Percentiles rank a stretch among this genome's conserved stretches.
Evolutionary conservation across 371 early-diverging fungal species (phyloP).

Genomic region (Rhizomucor pusillus): DNA sequence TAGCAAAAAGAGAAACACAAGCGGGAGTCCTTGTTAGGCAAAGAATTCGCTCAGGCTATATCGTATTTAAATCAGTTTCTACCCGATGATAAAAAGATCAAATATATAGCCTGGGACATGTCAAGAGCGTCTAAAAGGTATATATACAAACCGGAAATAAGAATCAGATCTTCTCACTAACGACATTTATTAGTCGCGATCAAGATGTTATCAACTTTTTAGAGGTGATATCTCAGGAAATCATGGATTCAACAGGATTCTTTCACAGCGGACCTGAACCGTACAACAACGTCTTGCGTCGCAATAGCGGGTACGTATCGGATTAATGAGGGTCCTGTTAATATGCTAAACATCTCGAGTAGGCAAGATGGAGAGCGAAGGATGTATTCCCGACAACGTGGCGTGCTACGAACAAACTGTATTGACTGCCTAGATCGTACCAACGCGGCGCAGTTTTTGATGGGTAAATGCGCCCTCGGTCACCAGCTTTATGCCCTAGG

Average conservation of each 20-base stretch:
- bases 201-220: slow-evolving; percentile 89
- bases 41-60: slow-evolving; percentile 82
- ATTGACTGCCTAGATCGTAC: slow-evolving; percentile 99
- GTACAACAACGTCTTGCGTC: slow-evolving; percentile 49
- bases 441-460: slow-evolving; percentile 97
- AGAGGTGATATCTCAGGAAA: slow-evolving; percentile 87
- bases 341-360: neutral
- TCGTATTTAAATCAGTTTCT: slow-evolving; percentile 88
- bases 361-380: slow-evolving; percentile 1
- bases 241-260: slow-evolving; percentile 83
- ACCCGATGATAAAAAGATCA: slow-evolving; percentile 74
- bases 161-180: neutral
- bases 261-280: slow-evolving; percentile 89
- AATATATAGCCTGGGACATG: slow-evolving; percentile 98
- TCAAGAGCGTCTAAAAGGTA: slow-evolving; percentile 91
- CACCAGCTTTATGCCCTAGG: slow-evolving; percentile 93
- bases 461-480: slow-evolving; percentile 93
- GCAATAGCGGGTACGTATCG: neutral
- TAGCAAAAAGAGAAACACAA: slow-evolving; percentile 83
- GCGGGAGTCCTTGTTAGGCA: slow-evolving; percentile 84
- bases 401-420: slow-evolving; percentile 97
- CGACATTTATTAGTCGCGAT: slow-evolving; percentile 50
- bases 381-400: slow-evolving; percentile 61
- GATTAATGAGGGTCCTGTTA: neutral
- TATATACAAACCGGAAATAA: neutral